Percentiles rank a stretch among this genome's conserved stretches.
These are phyloP conservation scores for Aegilops bicornis DNA, from an alignment of 176 grass and related monocot species.

Conservation along the genomic window DNA sequence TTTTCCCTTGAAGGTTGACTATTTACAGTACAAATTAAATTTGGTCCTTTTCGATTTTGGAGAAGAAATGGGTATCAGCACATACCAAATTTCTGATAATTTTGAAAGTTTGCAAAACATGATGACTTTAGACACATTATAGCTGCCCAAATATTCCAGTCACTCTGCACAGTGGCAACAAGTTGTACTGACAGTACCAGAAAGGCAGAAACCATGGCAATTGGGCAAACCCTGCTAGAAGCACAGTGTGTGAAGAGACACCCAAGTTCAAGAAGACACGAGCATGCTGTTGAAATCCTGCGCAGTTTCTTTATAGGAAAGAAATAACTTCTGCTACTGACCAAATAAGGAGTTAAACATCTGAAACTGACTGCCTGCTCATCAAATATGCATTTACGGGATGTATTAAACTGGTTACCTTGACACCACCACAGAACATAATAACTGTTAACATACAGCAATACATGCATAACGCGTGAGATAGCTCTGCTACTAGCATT, in stretches of 20 bases:
- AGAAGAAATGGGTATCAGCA: constrained; percentile 16
- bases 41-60: neutral
- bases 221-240: constrained; percentile 28
- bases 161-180: constrained; percentile 26
- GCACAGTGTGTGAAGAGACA: constrained; percentile 19
- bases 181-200: constrained; percentile 18
- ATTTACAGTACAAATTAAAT: neutral
- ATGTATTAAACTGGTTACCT: constrained; percentile 22
- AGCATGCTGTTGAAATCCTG: constrained; percentile 23
- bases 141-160: constrained; percentile 19
- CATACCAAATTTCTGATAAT: constrained; percentile 33
- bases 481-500: neutral
- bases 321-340: constrained; percentile 17
- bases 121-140: constrained; percentile 25
- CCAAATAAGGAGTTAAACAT: constrained; percentile 15
- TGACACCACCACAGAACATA: constrained; percentile 3
- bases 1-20: neutral
- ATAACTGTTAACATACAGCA: neutral
- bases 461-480: neutral
- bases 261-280: neutral
- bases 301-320: constrained; percentile 24
- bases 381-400: constrained; percentile 14
- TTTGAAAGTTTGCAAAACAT: constrained; percentile 31
- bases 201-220: constrained; percentile 4
- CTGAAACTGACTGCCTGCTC: neutral